Evolutionary conservation across 768 basidiomycete species (phyloP), one percentile per base, ranked within the genome.

Genomic region (Exidia glandulosa): DNA sequence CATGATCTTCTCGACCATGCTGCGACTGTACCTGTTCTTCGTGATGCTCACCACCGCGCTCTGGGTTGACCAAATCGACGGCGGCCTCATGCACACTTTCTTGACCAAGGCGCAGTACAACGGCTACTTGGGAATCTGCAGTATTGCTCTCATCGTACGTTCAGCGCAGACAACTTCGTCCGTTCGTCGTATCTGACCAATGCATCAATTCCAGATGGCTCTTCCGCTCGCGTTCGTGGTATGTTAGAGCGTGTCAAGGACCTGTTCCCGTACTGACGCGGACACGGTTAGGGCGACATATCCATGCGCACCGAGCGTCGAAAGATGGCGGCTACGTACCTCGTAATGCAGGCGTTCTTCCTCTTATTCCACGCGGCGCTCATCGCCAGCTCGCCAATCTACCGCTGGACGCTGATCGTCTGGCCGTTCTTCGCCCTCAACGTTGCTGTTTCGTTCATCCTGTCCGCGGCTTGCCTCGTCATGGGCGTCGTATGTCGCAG

Each of bases 21-120:
- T 82, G 13, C 80, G 81, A 33, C 72, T 83, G 3, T 68, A 78
- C 1, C 69, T 70, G 4, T 83, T 83, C 68, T 81, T 83, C 64
- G 72, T 73, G 2, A 47, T 82, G 4, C 74, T 77, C 6, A 75
- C 77, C 16, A 71, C 76, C 2, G 74, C 68, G 2, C 66, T 81
- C 60, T 83, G 82, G 82, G 73, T 80, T 25, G 72, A 76, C 63
- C 79, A 80, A 29, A 27, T 54, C 19, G 50, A 54, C 30, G 50
- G 50, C 10, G 50, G 50, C 12, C 50, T 54, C 9, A 27, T 54
- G 50, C 50, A 54, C 30, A 54, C 50, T 13, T 54, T 54, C 50
- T 27, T 54, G 50, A 54, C 50, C 16, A 14, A 27, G 27, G 14
- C 14, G 50, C 50, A 54, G 30, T 54, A 27, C 50, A 54, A 54